Conservation (phyloP, 768 basidiomycete species). For the Gautieria morchelliformis region DNA sequence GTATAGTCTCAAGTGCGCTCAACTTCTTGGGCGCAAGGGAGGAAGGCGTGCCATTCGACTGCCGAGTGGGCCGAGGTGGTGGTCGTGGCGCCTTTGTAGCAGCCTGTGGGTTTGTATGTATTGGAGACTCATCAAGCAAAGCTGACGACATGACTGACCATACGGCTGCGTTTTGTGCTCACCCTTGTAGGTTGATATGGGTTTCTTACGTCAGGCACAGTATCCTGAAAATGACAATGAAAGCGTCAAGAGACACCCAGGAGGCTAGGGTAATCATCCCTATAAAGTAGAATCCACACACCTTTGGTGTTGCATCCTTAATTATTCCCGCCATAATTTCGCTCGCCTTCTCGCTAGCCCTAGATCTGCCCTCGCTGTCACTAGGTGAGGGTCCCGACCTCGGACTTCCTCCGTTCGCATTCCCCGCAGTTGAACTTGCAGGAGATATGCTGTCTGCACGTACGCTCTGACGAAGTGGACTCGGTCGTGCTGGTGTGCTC, state of each 20-base stretch:
- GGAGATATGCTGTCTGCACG: constrained; percentile 7
- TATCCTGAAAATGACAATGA: constrained; percentile 48
- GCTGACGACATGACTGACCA: neutral
- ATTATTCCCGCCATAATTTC: constrained; percentile 16
- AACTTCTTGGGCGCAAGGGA: neutral
- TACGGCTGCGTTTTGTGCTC: constrained; percentile 30
- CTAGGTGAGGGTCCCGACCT: neutral
- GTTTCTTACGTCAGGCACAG: constrained; percentile 57
- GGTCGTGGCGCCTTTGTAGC: constrained; percentile 28
- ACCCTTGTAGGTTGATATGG: constrained; percentile 56
- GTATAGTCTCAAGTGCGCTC: constrained; percentile 4
- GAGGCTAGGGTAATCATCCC: neutral
- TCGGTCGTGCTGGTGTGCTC: constrained; percentile 12
- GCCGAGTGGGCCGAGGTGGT: constrained; percentile 3
- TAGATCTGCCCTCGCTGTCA: neutral
- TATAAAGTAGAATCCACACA: neutral
- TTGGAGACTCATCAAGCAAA: neutral
- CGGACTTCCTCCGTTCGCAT: neutral
- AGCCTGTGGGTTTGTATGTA: constrained; percentile 10
- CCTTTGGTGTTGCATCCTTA: constrained; percentile 29
- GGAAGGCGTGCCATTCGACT: neutral
- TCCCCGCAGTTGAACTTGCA: neutral
- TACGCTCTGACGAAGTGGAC: constrained; percentile 9
- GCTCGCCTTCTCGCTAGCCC: constrained; percentile 10
- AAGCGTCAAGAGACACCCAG: constrained; percentile 46